phyloP scores from a whole-genome alignment of 148 eudicot species.

The Chenopodium formosanum region DNA sequence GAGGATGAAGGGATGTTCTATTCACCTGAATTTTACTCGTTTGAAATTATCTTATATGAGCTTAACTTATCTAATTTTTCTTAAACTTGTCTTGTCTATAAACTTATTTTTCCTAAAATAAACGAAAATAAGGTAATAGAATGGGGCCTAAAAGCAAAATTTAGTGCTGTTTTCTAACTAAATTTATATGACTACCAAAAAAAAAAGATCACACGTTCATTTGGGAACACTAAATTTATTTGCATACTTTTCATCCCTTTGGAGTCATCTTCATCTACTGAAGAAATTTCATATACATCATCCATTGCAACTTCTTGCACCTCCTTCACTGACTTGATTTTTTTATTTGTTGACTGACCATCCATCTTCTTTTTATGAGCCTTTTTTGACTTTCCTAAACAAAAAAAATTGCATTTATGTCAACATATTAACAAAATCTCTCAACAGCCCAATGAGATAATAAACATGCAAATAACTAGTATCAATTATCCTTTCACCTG shows the following conservation, averaged over 20 bases:
- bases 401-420: constrained; percentile 5
- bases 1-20: background rate
- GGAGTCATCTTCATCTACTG: constrained; percentile 74
- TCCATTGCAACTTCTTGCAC: constrained; percentile 30
- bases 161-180: too few relatives aligned
- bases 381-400: constrained; percentile 50
- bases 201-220: background rate
- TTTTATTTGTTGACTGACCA: constrained; percentile 23
- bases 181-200: constrained; percentile 7
- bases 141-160: too few relatives aligned
- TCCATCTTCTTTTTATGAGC: constrained; percentile 41
- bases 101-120: too few relatives aligned
- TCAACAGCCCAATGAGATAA: background rate
- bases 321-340: constrained; percentile 30
- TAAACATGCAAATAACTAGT: background rate
- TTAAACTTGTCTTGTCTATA: too few relatives aligned
- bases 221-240: background rate
- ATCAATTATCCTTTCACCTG: background rate
- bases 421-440: background rate
- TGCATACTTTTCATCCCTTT: constrained; percentile 86
- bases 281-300: constrained; percentile 63
- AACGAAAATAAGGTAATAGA: too few relatives aligned
- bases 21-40: too few relatives aligned
- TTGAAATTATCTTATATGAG: too few relatives aligned
- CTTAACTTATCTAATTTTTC: too few relatives aligned